These are phyloP conservation scores for Neoboletus brunneissimus DNA, from an alignment of 768 basidiomycete species.

Conservation along the genomic window DNA sequence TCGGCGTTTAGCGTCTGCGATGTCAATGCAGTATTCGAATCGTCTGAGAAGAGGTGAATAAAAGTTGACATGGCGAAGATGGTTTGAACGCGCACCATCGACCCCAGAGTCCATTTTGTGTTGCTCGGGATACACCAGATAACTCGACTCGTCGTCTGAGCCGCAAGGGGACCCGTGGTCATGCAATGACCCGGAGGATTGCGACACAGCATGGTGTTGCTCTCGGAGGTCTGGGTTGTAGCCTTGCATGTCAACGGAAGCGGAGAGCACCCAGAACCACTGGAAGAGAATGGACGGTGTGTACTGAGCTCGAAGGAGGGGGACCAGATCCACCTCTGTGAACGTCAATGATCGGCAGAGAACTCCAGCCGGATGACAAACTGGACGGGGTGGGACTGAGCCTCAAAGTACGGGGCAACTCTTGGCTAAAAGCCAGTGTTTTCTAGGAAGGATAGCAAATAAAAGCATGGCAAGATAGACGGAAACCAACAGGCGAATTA, in stretches of 20 bases:
- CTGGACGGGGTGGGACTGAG: slow-evolving; percentile 20
- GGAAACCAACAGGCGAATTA: slow-evolving; percentile 28
- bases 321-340: slow-evolving; percentile 10
- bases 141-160: slow-evolving; percentile 52
- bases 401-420: slow-evolving; percentile 16
- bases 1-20: slow-evolving; percentile 82
- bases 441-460: slow-evolving; percentile 27
- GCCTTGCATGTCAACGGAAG: slow-evolving; percentile 28
- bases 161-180: slow-evolving; percentile 52
- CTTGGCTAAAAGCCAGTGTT: slow-evolving; percentile 19
- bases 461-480: slow-evolving; percentile 35
- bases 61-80: slow-evolving; percentile 11
- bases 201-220: slow-evolving; percentile 27
- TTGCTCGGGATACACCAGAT: slow-evolving; percentile 29
- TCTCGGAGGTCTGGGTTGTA: slow-evolving; percentile 21
- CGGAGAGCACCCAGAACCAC: slow-evolving; percentile 3
- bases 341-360: slow-evolving; percentile 29
- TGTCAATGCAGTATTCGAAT: slow-evolving; percentile 51
- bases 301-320: slow-evolving; percentile 9
- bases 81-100: slow-evolving; percentile 40
- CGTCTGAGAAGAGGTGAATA: slow-evolving; percentile 30
- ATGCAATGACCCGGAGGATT: slow-evolving; percentile 31
- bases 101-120: slow-evolving; percentile 43
- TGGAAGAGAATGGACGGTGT: not conserved
- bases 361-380: slow-evolving; percentile 27